phyloP scores from a whole-genome alignment of 208 protist species.

The Trypanosoma platydactyli region DNA sequence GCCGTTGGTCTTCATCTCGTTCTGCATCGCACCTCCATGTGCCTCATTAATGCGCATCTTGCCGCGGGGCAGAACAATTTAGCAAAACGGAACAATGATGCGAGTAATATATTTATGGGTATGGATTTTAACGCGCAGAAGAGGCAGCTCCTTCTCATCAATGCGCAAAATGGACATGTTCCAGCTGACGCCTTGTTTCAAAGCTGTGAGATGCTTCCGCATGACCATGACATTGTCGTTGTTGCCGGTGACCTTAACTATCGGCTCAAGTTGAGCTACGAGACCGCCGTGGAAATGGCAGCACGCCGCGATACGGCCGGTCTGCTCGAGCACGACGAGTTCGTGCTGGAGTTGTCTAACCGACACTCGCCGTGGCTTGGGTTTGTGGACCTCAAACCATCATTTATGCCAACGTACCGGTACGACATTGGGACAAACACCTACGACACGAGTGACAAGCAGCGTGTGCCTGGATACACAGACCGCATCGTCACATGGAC shows the following conservation, averaged over 20 bases:
- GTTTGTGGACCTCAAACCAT: constrained; percentile 69
- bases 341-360: constrained; percentile 62
- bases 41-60: constrained; percentile 92
- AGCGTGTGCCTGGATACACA: constrained; percentile 86
- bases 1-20: constrained; percentile 82
- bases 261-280: constrained; percentile 77
- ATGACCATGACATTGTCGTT: constrained; percentile 86
- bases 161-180: not conserved
- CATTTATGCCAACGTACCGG: constrained; percentile 90
- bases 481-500: constrained; percentile 84
- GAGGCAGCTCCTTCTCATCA: constrained; percentile 17
- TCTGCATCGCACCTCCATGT: constrained; percentile 74
- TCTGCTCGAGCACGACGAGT: constrained; percentile 84
- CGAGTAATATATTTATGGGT: constrained; percentile 76
- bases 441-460: constrained; percentile 93
- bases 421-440: constrained; percentile 85
- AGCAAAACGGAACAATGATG: constrained; percentile 90
- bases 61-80: constrained; percentile 90
- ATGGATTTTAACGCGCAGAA: constrained; percentile 85
- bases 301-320: constrained; percentile 28
- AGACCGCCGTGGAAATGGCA: constrained; percentile 56
- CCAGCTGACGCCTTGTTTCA: constrained; percentile 26
- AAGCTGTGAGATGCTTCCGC: constrained; percentile 58
- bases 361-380: constrained; percentile 77
- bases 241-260: constrained; percentile 95